These are phyloP conservation scores for Phalaenopsis equestris DNA, from an alignment of 106 monocot species.

Conservation along the genomic window DNA sequence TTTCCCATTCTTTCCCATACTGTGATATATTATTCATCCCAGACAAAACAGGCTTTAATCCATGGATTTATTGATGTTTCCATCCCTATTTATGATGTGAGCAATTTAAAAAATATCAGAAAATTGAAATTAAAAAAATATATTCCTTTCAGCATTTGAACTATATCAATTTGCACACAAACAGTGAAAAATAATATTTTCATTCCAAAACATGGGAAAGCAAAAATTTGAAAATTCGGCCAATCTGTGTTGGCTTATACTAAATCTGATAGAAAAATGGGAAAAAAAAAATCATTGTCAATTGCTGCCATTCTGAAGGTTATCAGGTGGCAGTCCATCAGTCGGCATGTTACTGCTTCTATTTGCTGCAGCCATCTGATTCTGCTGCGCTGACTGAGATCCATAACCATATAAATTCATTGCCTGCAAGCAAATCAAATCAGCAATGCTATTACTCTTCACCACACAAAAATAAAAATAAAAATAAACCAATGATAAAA, in stretches of 20 bases:
- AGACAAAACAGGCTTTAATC: no score
- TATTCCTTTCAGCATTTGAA: background rate
- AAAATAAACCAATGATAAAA: background rate
- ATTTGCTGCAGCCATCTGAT: constrained; percentile 22
- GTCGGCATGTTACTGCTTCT: constrained; percentile 13
- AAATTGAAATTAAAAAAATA: background rate
- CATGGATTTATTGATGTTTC: no score
- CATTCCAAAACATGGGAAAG: background rate
- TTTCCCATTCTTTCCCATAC: no score
- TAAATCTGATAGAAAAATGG: background rate
- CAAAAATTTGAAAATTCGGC: background rate
- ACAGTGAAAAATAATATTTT: background rate
- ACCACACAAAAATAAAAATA: background rate
- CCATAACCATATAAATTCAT: constrained; percentile 43
- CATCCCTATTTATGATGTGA: no score
- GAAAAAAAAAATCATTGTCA: background rate
- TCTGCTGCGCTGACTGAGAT: constrained; percentile 32
- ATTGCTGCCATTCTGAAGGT: constrained; percentile 18
- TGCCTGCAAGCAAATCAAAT: constrained; percentile 26
- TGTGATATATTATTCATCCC: no score
- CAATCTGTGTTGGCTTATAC: no score
- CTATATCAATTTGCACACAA: background rate
- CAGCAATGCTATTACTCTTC: no score
- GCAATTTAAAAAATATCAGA: no score
- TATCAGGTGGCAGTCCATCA: constrained; percentile 22